Conservation (phyloP, 352 stramenopile species). For the Phytophthora fragariae region DNA sequence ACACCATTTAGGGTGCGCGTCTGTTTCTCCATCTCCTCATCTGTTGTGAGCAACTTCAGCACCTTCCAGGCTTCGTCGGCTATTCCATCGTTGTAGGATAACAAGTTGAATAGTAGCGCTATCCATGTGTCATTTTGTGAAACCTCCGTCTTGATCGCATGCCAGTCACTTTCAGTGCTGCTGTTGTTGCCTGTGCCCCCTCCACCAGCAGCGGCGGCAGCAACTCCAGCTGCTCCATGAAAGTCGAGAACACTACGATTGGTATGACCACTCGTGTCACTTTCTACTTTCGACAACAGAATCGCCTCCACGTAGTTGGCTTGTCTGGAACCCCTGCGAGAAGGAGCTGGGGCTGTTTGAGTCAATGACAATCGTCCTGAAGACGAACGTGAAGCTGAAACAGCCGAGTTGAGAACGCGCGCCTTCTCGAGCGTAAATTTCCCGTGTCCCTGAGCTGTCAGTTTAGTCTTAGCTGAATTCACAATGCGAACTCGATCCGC, state of each 20-base stretch:
- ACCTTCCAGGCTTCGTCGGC: slow-evolving; percentile 83
- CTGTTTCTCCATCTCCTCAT: slow-evolving; percentile 75
- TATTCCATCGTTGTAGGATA: slow-evolving; percentile 55
- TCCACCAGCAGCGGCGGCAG: slow-evolving; percentile 34
- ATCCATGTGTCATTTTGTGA: slow-evolving; percentile 55
- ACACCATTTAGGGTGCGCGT: slow-evolving; percentile 71
- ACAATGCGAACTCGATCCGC: slow-evolving; percentile 72
- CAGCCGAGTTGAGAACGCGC: slow-evolving; percentile 48
- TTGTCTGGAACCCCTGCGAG: slow-evolving; percentile 36
- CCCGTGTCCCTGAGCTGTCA: slow-evolving; percentile 70
- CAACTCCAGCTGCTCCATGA: slow-evolving; percentile 37
- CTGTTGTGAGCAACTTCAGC: slow-evolving; percentile 70
- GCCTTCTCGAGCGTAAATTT: slow-evolving; percentile 79
- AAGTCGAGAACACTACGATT: slow-evolving; percentile 55
- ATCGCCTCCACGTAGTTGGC: slow-evolving; percentile 62
- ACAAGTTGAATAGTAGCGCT: slow-evolving; percentile 55
- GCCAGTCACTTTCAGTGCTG: slow-evolving; percentile 69
- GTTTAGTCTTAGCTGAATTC: slow-evolving; percentile 75
- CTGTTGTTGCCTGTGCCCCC: slow-evolving; percentile 49
- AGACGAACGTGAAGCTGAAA: slow-evolving; percentile 21
- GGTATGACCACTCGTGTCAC: slow-evolving; percentile 63
- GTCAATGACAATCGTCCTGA: slow-evolving; percentile 33
- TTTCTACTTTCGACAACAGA: slow-evolving; percentile 70
- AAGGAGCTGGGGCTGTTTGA: slow-evolving; percentile 37
- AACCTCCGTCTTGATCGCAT: slow-evolving; percentile 71